These are phyloP conservation scores for Casuarina cunninghamiana DNA, from an alignment of 306 rosid species.

Conservation along the genomic window DNA sequence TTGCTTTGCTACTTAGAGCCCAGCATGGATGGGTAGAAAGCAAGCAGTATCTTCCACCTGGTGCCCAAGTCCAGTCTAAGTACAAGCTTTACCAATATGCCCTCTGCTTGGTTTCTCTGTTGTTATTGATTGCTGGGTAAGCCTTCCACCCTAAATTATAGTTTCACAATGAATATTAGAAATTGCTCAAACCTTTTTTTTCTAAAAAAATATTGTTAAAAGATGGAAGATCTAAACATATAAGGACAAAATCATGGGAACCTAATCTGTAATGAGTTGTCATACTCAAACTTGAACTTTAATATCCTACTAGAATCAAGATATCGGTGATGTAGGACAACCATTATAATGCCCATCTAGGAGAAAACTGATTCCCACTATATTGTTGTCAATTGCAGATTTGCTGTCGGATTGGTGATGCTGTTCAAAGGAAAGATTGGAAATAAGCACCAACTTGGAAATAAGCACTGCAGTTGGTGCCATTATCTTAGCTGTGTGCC, in stretches of 20 bases:
- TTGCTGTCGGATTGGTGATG: conserved; percentile 53
- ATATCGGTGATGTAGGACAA: not conserved
- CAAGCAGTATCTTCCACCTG: conserved; percentile 39
- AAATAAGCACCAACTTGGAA: conserved; percentile 3
- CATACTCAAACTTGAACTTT: no score
- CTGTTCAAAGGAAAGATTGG: conserved; percentile 58
- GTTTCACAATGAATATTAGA: not conserved
- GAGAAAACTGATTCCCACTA: not conserved
- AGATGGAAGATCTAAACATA: no score
- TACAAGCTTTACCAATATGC: conserved; percentile 73
- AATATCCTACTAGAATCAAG: no score
- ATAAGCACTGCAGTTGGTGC: conserved; percentile 73
- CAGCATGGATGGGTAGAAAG: conserved; percentile 68
- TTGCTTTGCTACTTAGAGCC: conserved; percentile 72
- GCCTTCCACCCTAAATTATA: conserved; percentile 18
- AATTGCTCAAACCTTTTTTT: no score
- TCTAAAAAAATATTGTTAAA: no score
- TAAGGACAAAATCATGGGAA: no score
- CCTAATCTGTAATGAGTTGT: no score
- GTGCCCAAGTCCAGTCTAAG: conserved; percentile 55
- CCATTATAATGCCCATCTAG: not conserved
- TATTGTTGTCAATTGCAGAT: conserved; percentile 38
- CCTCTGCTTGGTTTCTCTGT: conserved; percentile 52
- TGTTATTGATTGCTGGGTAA: conserved; percentile 67
- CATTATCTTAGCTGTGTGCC: conserved; percentile 73